Conservation (phyloP, 805 yeast species). For the Yarrowia sp. region DNA sequence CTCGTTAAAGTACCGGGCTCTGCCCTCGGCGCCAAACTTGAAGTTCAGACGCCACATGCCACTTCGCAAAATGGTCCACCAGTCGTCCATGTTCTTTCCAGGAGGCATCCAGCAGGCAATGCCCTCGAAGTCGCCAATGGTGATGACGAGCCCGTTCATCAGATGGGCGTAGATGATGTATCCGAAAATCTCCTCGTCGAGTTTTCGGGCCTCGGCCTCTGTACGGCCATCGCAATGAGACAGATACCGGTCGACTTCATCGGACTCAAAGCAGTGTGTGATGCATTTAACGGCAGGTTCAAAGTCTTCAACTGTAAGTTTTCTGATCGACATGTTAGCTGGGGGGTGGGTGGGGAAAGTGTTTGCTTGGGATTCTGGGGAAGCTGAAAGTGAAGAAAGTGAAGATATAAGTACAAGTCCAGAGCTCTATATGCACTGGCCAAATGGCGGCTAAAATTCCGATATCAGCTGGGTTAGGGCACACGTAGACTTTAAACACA, state of each 20-base stretch:
- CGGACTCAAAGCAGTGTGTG: slow-evolving; percentile 61
- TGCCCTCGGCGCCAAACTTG: slow-evolving; percentile 53
- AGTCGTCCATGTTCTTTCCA: slow-evolving; percentile 44
- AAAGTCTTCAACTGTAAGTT: slow-evolving; percentile 35
- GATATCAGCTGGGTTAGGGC: slow-evolving; percentile 34
- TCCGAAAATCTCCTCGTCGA: slow-evolving; percentile 61
- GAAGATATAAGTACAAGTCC: slow-evolving; percentile 19
- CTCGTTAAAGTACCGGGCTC: slow-evolving; percentile 59
- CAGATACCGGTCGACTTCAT: slow-evolving; percentile 60
- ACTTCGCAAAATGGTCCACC: slow-evolving; percentile 44
- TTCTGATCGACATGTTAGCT: slow-evolving; percentile 32
- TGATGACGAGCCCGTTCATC: slow-evolving; percentile 58
- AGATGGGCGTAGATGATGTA: slow-evolving; percentile 60
- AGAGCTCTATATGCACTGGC: background rate
- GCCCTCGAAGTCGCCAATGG: slow-evolving; percentile 58
- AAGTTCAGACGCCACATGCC: slow-evolving; percentile 52
- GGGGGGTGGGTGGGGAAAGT: background rate
- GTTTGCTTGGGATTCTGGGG: background rate
- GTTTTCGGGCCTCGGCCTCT: slow-evolving; percentile 51
- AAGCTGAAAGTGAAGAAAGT: background rate
- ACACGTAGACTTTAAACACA: background rate
- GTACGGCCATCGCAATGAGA: slow-evolving; percentile 53
- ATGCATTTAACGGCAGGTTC: slow-evolving; percentile 62
- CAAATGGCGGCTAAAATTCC: slow-evolving; percentile 35
- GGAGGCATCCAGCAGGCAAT: slow-evolving; percentile 52